Conservation (phyloP, 2,329 filamentous ascomycete species). For the Phialophora verrucosa region DNA sequence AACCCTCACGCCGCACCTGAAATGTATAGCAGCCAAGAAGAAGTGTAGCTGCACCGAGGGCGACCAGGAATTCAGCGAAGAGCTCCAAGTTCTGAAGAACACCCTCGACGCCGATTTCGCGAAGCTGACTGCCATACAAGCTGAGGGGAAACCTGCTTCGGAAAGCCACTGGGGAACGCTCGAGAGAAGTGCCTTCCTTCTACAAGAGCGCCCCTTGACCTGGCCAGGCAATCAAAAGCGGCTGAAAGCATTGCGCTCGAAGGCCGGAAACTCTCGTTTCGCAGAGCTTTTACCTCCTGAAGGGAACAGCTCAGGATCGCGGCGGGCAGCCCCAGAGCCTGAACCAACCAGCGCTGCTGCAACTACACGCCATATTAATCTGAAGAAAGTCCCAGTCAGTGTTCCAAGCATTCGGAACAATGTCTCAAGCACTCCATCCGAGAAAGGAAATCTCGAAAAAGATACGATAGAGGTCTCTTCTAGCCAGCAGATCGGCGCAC, state of each 20-base stretch:
- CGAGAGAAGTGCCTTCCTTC: slow-evolving; percentile 6
- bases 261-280: slow-evolving; percentile 2
- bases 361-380: slow-evolving; percentile 5
- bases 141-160: not conserved
- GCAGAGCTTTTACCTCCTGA: slow-evolving; percentile 9
- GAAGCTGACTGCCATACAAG: not conserved
- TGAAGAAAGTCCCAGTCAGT: slow-evolving; percentile 27
- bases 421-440: slow-evolving; percentile 17
- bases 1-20: slow-evolving; percentile 21
- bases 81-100: slow-evolving; percentile 17
- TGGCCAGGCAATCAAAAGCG: slow-evolving; percentile 16
- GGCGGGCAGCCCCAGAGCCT: not conserved
- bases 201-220: slow-evolving; percentile 14
- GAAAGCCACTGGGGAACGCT: slow-evolving; percentile 13
- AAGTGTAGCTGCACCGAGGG: slow-evolving; percentile 18
- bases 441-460: slow-evolving; percentile 17
- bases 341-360: not conserved
- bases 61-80: slow-evolving; percentile 13
- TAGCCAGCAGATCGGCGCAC: not conserved
- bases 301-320: not conserved
- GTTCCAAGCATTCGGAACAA: slow-evolving; percentile 27
- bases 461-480: slow-evolving; percentile 3
- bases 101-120: slow-evolving; percentile 11
- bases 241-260: slow-evolving; percentile 11
- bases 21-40: slow-evolving; percentile 19